phyloP scores from a whole-genome alignment of 1,284 basidiomycete species.

The Leccinum angustisporum region DNA sequence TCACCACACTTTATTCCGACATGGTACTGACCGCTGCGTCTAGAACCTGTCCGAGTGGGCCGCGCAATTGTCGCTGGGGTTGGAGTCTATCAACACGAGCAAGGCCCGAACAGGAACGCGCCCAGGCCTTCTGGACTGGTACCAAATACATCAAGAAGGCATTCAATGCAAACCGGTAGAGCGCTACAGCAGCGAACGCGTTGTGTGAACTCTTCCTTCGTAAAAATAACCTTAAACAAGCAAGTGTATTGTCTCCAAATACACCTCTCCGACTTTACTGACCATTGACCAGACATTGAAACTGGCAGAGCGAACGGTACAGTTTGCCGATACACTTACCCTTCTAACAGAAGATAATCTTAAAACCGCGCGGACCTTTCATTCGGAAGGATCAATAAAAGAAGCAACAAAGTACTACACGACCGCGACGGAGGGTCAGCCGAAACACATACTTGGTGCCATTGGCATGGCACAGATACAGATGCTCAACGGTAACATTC shows the following conservation, averaged over 20 bases:
- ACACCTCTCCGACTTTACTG: background rate
- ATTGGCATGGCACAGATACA: constrained; percentile 88
- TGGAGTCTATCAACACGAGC: constrained; percentile 81
- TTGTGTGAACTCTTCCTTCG: constrained; percentile 69
- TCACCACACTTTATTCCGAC: background rate
- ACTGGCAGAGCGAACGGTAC: constrained; percentile 84
- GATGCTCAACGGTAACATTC: constrained; percentile 66
- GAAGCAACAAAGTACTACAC: constrained; percentile 76
- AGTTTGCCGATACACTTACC: constrained; percentile 51
- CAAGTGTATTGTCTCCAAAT: constrained; percentile 18
- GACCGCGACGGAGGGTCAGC: constrained; percentile 72
- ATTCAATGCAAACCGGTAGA: constrained; percentile 76
- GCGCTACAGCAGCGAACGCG: constrained; percentile 75
- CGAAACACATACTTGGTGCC: constrained; percentile 74
- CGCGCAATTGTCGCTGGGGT: constrained; percentile 75
- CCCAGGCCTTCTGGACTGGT: constrained; percentile 55
- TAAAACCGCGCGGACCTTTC: constrained; percentile 75
- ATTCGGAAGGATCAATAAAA: constrained; percentile 58
- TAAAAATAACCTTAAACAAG: constrained; percentile 60
- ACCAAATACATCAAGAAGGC: constrained; percentile 71
- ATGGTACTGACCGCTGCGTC: constrained; percentile 1
- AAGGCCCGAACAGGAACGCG: constrained; percentile 67
- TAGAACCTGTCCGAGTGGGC: constrained; percentile 80
- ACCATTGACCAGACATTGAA: constrained; percentile 66
- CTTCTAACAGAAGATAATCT: constrained; percentile 79